Base-by-base conservation (phyloP, 192 early-diverging fungal genomes). In the Coemansia sp. region DNA sequence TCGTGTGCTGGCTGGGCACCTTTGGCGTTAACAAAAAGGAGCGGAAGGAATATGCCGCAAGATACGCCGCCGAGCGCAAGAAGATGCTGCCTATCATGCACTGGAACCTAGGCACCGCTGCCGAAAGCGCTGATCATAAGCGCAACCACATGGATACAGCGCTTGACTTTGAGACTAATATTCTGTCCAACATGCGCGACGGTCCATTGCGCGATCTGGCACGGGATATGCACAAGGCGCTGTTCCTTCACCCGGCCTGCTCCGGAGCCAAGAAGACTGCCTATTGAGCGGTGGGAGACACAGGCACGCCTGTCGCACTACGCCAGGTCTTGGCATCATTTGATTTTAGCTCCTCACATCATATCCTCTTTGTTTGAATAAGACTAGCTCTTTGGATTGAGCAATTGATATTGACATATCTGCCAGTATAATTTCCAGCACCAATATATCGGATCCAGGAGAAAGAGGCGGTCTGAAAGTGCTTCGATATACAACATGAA, bases 1-100 rank as follows among this genome's bases (percentile, higher is more conserved):
- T 76, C 1, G 26, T 55, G 21, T 30, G 52, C 52, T 58, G 55
- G 55, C 55, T 58, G 30, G 55, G 55, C 1, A 58, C 55, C 5
- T 58, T 33, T 6, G 55, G 55, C 16, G 35, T 58, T 7, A 58
- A 58, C 16, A 30, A 14, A 17, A 16, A 11, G 6, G 55, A 58
- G 55, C 55, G 55, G 1, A 32, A 2, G 28, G 16, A 17, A 14
- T 17, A 30, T 49, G 47, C 47, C 1, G 47, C 47, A 2, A 49
- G 19, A 21, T 49, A n/a, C n/a, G 19, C 47, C 6, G 47, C 47
- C 17, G 47, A 19, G 28, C 6, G 4, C 13, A 58, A 58, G 30
- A 30, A 7, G 23, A 6, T 2, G 6, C 16, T 33, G 32, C 30
- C 26, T 58, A 58, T 58, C 55, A 16, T 33, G 26, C 2, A 32